These are phyloP conservation scores for Blastobotrys americana DNA, from an alignment of 805 yeast species.

Conservation along the genomic window DNA sequence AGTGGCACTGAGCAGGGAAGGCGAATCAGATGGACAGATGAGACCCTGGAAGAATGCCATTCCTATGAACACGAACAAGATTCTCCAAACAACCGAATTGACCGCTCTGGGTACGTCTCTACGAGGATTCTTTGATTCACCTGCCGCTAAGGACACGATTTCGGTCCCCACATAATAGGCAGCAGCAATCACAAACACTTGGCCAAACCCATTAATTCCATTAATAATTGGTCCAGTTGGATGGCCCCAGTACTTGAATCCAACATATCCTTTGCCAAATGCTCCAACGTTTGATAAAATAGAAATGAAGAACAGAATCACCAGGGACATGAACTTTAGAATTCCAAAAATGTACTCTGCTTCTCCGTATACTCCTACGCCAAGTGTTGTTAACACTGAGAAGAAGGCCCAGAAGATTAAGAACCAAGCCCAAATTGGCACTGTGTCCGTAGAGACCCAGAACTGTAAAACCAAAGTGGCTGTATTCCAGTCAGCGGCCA, in stretches of 20 bases:
- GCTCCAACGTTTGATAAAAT: conserved; percentile 81
- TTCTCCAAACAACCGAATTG: conserved; percentile 62
- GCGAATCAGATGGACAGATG: conserved; percentile 64
- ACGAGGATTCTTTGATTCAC: conserved; percentile 69
- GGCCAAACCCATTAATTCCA: conserved; percentile 31
- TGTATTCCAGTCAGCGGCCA: conserved; percentile 78
- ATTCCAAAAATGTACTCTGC: conserved; percentile 72
- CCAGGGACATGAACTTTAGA: conserved; percentile 63
- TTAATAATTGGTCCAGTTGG: conserved; percentile 45
- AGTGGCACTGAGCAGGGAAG: conserved; percentile 45
- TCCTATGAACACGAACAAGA: conserved; percentile 59
- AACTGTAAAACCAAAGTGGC: conserved; percentile 72
- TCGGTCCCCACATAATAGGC: conserved; percentile 86
- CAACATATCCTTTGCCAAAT: conserved; percentile 57
- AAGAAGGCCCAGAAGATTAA: conserved; percentile 59
- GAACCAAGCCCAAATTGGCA: conserved; percentile 62
- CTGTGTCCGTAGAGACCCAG: conserved; percentile 68
- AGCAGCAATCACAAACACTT: conserved; percentile 62
- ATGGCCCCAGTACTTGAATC: conserved; percentile 49
- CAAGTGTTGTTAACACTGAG: conserved; percentile 57
- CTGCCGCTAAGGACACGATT: conserved; percentile 76
- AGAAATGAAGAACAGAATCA: conserved; percentile 66
- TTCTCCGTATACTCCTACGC: conserved; percentile 73
- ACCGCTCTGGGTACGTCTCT: conserved; percentile 67
- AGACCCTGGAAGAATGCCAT: conserved; percentile 76